phyloP scores from a whole-genome alignment of 768 basidiomycete species.

The Tricholoma flavovirens region DNA sequence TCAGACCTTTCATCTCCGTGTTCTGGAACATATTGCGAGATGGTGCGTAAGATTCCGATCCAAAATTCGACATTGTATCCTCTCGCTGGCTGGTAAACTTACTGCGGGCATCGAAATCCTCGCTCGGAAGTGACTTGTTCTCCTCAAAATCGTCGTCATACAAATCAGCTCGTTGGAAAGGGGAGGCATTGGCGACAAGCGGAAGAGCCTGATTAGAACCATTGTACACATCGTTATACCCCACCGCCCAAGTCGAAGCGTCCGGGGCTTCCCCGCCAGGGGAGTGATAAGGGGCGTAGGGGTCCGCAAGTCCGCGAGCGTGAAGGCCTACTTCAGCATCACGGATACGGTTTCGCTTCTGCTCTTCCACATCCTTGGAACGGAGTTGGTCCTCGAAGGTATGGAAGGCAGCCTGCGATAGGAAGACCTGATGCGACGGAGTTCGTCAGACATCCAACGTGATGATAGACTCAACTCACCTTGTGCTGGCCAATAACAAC shows the following conservation, averaged over 20 bases:
- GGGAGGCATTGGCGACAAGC: constrained; percentile 77
- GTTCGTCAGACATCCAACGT: neutral
- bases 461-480: constrained; percentile 38
- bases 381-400: constrained; percentile 84
- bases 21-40: constrained; percentile 95
- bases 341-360: constrained; percentile 71
- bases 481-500: constrained; percentile 79
- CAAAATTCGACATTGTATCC: constrained; percentile 75
- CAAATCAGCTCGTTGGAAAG: constrained; percentile 69
- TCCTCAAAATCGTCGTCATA: constrained; percentile 82
- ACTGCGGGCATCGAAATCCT: constrained; percentile 78
- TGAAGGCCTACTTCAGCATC: constrained; percentile 67
- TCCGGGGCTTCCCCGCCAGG: constrained; percentile 42
- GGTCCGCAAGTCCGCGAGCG: constrained; percentile 52
- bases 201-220: constrained; percentile 72
- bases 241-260: constrained; percentile 28
- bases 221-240: constrained; percentile 49
- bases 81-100: constrained; percentile 73
- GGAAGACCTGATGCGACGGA: constrained; percentile 62
- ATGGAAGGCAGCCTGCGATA: constrained; percentile 83
- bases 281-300: constrained; percentile 71
- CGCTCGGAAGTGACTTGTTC: constrained; percentile 62
- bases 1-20: constrained; percentile 62
- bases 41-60: constrained; percentile 91
- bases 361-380: constrained; percentile 78